phyloP scores from a whole-genome alignment of 371 early-diverging fungal genomes.

The Nematocida ironsii region DNA sequence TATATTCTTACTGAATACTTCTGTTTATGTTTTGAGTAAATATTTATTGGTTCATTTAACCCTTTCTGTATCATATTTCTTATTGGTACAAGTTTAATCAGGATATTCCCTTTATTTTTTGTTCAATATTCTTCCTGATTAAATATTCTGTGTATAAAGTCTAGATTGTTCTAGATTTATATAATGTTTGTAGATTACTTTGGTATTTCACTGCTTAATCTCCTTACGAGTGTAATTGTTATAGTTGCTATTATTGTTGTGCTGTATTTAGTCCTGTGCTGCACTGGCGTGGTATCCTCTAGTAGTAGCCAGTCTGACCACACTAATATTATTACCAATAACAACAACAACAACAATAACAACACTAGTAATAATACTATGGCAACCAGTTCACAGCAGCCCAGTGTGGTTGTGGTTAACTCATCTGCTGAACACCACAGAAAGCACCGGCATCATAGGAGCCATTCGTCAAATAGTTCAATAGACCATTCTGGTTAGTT shows the following conservation, averaged over 20 bases:
- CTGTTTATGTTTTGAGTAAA: no score
- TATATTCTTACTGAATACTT: no score
- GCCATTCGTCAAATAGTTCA: no score
- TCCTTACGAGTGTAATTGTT: background rate
- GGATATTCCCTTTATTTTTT: no score
- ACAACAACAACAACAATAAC: slow-evolving; percentile 59
- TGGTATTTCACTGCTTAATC: background rate
- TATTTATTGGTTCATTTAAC: no score
- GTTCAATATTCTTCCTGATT: no score
- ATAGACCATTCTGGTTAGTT: no score
- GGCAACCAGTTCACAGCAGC: slow-evolving; percentile 4
- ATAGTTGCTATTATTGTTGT: slow-evolving; percentile 19
- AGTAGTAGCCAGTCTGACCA: background rate
- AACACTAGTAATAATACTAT: slow-evolving; percentile 5
- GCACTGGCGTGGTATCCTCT: background rate
- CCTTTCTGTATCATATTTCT: no score
- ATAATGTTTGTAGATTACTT: background rate
- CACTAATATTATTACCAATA: slow-evolving; percentile 13
- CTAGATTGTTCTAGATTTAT: no score
- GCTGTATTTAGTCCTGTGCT: slow-evolving; percentile 43
- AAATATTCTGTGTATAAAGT: no score
- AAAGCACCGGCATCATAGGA: background rate
- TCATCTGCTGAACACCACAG: background rate
- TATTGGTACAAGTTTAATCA: no score
- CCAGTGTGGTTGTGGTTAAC: slow-evolving; percentile 24